phyloP scores from a whole-genome alignment of 192 early-diverging fungal species.

The Mortierella hygrophila region DNA sequence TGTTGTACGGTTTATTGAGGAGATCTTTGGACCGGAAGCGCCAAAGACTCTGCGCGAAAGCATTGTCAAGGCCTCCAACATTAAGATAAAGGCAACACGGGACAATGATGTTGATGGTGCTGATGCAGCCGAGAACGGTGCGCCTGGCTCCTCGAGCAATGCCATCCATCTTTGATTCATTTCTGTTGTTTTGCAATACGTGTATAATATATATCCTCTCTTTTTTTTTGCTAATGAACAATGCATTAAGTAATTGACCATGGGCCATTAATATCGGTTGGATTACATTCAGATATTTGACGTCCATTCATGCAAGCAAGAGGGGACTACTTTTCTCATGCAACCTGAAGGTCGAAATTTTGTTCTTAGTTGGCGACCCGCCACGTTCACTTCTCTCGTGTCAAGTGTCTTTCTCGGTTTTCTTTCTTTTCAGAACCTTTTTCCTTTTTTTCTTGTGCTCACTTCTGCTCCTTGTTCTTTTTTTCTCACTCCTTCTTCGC shows the following conservation, averaged over 20 bases:
- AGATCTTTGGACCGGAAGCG: conserved; percentile 51
- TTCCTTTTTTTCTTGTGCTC: neutral
- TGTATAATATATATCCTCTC: neutral
- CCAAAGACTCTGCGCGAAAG: conserved; percentile 21
- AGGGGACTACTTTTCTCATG: neutral
- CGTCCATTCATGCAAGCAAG: neutral
- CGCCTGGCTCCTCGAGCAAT: neutral
- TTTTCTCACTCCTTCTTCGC: neutral
- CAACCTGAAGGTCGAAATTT: neutral
- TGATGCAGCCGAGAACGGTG: neutral
- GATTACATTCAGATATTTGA: neutral
- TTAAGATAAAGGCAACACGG: neutral
- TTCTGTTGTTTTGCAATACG: neutral
- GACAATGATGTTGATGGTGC: neutral
- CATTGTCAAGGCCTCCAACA: conserved; percentile 52
- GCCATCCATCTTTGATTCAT: neutral
- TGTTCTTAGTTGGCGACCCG: neutral
- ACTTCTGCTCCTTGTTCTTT: neutral
- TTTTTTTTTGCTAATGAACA: neutral
- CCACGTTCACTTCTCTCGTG: neutral
- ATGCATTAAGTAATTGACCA: neutral
- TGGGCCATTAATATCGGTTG: neutral
- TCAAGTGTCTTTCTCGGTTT: neutral
- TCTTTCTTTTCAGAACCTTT: neutral
- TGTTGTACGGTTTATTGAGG: conserved; percentile 67